Base-by-base conservation (phyloP, 306 rosid species). In the Begonia masoniana region DNA sequence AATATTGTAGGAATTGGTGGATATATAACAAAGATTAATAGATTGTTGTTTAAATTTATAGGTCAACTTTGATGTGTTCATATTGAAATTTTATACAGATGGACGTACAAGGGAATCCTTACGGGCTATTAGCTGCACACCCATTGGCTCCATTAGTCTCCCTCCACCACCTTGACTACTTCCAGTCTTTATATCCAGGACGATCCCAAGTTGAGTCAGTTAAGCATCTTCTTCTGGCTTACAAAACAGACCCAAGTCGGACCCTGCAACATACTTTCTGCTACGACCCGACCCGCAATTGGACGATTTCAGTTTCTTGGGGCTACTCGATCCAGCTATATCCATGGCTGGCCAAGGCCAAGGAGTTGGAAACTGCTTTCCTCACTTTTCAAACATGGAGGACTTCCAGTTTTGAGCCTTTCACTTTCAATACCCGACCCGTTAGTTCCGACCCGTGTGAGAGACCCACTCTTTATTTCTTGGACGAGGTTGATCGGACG, bases 301-400 rank as follows among this genome's bases (percentile, higher is more conserved):
- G 94, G 94, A 62, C 96, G 0, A 66, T 88, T 2, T 81, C 94
- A 2, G 73, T 88, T 21, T 74, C 96, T 0, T 88, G 94, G 96
- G 92, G 96, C 0, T 84, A 70, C 69, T 68, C 69, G 13, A 66
- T 81, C 5, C 75, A 77, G 75, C 9, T 84, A 4, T 79, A 77
- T 45, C 85, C 94, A 1, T 62, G 62, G 17, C 23, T 76, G 0
- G 42, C 21, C 6, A 79, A 66, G 4, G 69, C 83, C 1, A 82
- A 75, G 64, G 52, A 66, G n/a, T 52, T 88, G 0, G 93, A 79
- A 43, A 82, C 65, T 10, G 59, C 69, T 1, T 43, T 68, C 0
- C 19, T 14, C 7, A 88, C 94, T 0, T 88, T 81, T 26, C 55
- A 10, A n/a, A 64, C 94, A 6, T 84, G 87, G 85, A 56, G 62